phyloP scores from a whole-genome alignment of 2,329 filamentous ascomycete genomes.

The Didymellaceae sp. region DNA sequence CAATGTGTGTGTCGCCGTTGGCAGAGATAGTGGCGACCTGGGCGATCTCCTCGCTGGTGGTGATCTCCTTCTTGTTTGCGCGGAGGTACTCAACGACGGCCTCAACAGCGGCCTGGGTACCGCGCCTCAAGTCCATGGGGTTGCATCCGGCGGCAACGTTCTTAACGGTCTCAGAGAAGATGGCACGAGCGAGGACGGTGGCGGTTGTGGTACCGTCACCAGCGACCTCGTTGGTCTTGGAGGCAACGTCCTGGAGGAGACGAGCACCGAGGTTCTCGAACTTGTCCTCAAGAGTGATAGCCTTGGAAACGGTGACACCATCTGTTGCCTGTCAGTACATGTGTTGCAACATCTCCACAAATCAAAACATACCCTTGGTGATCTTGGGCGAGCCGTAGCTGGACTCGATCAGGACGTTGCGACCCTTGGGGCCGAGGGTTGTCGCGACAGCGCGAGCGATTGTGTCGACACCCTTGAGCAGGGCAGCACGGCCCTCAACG shows the following conservation, averaged over 20 bases:
- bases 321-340: conserved; percentile 45
- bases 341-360: neutral
- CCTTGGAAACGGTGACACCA: conserved; percentile 68
- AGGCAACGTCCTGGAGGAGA: conserved; percentile 95
- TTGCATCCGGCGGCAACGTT: conserved; percentile 99
- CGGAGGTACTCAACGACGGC: conserved; percentile 93
- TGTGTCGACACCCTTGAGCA: conserved; percentile 94
- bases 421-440: conserved; percentile 95
- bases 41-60: conserved; percentile 93
- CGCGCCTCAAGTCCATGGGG: conserved; percentile 97
- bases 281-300: conserved; percentile 94
- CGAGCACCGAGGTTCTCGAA: conserved; percentile 99
- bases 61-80: conserved; percentile 97
- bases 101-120: conserved; percentile 95
- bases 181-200: conserved; percentile 93
- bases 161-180: conserved; percentile 99
- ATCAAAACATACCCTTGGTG: conserved; percentile 78
- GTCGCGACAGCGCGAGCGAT: conserved; percentile 95
- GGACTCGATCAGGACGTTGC: conserved; percentile 98
- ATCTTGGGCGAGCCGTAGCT: conserved; percentile 99
- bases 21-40: conserved; percentile 98
- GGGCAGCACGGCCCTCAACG: conserved; percentile 86
- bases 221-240: conserved; percentile 98
- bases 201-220: conserved; percentile 99
- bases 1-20: conserved; percentile 95